Percentiles rank a stretch among this genome's conserved stretches.
Evolutionary conservation across 805 yeast species (phyloP).

Genomic region (Ogataea trehaloabstinens): DNA sequence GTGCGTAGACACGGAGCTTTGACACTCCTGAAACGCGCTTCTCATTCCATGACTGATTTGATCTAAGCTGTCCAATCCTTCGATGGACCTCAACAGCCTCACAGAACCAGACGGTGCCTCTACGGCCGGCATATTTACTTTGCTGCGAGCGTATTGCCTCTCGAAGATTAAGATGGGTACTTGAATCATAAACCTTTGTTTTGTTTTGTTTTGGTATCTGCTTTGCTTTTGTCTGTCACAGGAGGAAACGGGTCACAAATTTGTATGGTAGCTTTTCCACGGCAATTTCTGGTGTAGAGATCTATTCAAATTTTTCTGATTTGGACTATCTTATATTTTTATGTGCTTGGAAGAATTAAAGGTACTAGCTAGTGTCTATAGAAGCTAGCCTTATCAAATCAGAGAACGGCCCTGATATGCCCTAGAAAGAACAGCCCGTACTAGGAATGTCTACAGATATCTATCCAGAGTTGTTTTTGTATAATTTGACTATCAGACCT

Average conservation of each 20-base stretch:
- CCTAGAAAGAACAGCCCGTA: neutral
- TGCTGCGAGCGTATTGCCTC: neutral
- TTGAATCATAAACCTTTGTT: too few species aligned
- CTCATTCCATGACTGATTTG: constrained; percentile 51
- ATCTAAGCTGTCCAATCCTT: constrained; percentile 19
- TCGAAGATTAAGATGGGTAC: too few species aligned
- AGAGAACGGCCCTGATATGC: neutral
- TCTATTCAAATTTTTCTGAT: too few species aligned
- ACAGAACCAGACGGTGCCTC: constrained; percentile 3
- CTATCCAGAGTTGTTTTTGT: constrained; percentile 47
- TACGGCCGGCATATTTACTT: constrained; percentile 5
- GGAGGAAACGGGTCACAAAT: neutral
- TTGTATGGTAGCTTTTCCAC: too few species aligned
- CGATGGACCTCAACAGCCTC: constrained; percentile 9
- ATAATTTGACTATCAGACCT: constrained; percentile 66
- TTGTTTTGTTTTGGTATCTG: neutral
- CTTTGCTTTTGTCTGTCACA: neutral
- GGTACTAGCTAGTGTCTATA: too few species aligned
- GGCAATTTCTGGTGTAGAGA: too few species aligned
- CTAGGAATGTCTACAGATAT: constrained; percentile 19
- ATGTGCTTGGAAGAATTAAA: too few species aligned
- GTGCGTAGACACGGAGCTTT: constrained; percentile 70
- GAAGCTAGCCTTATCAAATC: too few species aligned
- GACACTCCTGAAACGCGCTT: constrained; percentile 78
- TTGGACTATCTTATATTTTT: too few species aligned